A percentile compares a stretch with the other conserved stretches of the same genome.
These are phyloP conservation scores for Trypanosoma scelopori DNA, from an alignment of 208 protist genomes.

Conservation along the genomic window DNA sequence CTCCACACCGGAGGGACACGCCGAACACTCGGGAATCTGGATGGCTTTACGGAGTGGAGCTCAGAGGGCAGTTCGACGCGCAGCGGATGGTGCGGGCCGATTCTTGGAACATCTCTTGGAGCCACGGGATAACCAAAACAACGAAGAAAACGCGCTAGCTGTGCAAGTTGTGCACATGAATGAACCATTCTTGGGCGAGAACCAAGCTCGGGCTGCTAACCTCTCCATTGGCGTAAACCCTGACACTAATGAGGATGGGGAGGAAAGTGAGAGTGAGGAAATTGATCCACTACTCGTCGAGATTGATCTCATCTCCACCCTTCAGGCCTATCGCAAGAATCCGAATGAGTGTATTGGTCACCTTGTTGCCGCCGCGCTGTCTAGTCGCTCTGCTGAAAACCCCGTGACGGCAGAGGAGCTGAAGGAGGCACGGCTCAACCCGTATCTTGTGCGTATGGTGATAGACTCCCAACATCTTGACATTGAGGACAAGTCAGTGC, in stretches of 20 bases:
- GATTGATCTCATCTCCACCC: constrained; percentile 66
- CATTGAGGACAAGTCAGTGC: constrained; percentile 45
- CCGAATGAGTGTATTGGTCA: constrained; percentile 74
- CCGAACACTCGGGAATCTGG: background rate
- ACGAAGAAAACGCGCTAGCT: background rate
- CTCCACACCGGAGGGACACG: background rate
- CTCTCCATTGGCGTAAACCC: no score
- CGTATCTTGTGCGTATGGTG: constrained; percentile 72
- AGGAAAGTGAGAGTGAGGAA: constrained; percentile 35
- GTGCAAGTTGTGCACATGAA: constrained; percentile 18
- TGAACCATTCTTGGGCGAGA: no score
- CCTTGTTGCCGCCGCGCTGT: constrained; percentile 77
- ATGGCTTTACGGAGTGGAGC: background rate
- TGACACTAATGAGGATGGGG: constrained; percentile 26
- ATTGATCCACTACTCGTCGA: constrained; percentile 41
- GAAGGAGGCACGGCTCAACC: constrained; percentile 52
- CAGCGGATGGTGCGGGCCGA: background rate
- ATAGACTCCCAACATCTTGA: constrained; percentile 52
- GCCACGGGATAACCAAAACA: background rate
- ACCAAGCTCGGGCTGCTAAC: no score
- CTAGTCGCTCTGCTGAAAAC: constrained; percentile 43
- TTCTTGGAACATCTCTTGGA: constrained; percentile 7
- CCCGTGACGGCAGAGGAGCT: constrained; percentile 72
- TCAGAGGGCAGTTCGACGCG: background rate
- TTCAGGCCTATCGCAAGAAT: constrained; percentile 61